A percentile compares a stretch with the other conserved stretches of the same genome.
Conservation (phyloP, 1,284 basidiomycete genomes). For the Ustilago esculenta region DNA sequence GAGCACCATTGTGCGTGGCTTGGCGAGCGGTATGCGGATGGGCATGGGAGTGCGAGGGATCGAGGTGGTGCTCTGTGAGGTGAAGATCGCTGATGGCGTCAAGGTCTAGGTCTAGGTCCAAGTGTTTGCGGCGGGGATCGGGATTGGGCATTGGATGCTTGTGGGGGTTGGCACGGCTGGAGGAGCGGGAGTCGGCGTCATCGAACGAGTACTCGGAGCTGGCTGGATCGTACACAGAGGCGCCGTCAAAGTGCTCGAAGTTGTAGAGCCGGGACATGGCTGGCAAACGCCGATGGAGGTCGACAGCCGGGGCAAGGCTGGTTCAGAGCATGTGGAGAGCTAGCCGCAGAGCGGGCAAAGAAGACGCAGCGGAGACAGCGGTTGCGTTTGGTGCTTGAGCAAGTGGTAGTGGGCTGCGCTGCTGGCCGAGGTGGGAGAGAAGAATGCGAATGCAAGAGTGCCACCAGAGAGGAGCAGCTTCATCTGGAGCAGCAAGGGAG, state of each 20-base stretch:
- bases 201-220: slow-evolving; percentile 51
- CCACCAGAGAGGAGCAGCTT: no score
- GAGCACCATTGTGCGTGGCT: background rate
- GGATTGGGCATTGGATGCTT: slow-evolving; percentile 16
- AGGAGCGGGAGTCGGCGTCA: slow-evolving; percentile 8
- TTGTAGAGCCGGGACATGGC: slow-evolving; percentile 47
- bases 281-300: slow-evolving; percentile 8
- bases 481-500: no score
- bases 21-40: slow-evolving; percentile 10
- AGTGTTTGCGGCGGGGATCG: slow-evolving; percentile 13
- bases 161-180: slow-evolving; percentile 9
- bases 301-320: slow-evolving; percentile 9
- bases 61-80: slow-evolving; percentile 41
- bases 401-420: no score
- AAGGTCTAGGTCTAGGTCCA: slow-evolving; percentile 57
- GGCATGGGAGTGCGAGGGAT: slow-evolving; percentile 17
- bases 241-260: slow-evolving; percentile 61
- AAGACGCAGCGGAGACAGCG: no score
- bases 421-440: no score
- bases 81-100: slow-evolving; percentile 53
- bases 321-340: slow-evolving; percentile 21
- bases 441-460: no score
- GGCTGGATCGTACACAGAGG: slow-evolving; percentile 40
- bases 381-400: no score
- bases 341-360: background rate